Evolutionary conservation across 2,329 filamentous ascomycete genomes (phyloP).

Genomic region (Fusarium xylarioides): DNA sequence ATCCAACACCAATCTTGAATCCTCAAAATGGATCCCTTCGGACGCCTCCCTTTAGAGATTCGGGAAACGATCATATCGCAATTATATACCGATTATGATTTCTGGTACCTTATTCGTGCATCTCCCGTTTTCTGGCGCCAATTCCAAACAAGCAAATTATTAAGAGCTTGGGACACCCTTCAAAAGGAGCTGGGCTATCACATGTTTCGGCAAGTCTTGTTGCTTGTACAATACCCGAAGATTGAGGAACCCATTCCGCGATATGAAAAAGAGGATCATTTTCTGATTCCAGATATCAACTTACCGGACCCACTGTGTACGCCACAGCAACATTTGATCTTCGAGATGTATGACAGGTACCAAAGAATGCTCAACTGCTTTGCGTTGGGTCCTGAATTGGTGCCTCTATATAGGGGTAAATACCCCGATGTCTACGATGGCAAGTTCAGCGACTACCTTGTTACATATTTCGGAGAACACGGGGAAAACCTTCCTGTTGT

Average conservation of each 20-base stretch:
- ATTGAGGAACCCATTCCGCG: not conserved
- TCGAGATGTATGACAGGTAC: not conserved
- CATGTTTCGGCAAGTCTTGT: rapidly evolving
- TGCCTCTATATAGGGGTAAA: not conserved
- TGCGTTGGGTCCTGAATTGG: not conserved
- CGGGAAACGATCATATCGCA: no score
- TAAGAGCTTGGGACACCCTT: not conserved
- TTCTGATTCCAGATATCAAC: rapidly evolving
- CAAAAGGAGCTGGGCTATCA: not conserved
- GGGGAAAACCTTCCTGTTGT: not conserved
- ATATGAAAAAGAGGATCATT: rapidly evolving
- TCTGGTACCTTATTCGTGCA: not conserved
- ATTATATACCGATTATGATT: rapidly evolving
- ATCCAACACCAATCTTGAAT: no score
- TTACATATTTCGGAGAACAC: not conserved
- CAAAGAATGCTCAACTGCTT: not conserved
- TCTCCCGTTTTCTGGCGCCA: not conserved
- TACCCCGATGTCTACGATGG: not conserved
- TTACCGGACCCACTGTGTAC: not conserved
- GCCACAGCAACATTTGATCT: not conserved
- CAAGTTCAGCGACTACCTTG: not conserved
- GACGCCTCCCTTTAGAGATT: no score
- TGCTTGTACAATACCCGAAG: not conserved
- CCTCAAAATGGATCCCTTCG: no score
- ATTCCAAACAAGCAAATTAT: not conserved